Evolutionary conservation across 2,329 filamentous ascomycete species (phyloP).

Genomic region (Apiospora koreana): DNA sequence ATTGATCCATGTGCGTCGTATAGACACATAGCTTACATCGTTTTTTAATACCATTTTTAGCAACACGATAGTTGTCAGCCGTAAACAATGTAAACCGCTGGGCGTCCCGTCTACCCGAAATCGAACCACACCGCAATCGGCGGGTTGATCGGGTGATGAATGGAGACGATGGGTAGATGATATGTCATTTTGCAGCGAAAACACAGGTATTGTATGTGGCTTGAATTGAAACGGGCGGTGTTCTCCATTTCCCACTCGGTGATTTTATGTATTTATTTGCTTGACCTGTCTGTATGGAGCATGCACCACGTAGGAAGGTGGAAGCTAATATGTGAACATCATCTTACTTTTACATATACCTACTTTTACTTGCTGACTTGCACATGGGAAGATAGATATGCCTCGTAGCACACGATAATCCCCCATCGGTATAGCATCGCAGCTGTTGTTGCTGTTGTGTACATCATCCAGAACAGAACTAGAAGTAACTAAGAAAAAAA

Average conservation of each 20-base stretch:
- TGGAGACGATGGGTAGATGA: background rate
- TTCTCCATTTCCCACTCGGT: background rate
- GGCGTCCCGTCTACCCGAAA: background rate
- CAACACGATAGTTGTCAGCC: background rate
- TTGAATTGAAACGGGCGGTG: background rate
- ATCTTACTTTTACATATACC: background rate
- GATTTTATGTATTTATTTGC: background rate
- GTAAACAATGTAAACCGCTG: background rate
- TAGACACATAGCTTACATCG: background rate
- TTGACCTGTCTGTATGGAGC: background rate
- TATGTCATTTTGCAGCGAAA: conserved; percentile 4
- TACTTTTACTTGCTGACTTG: too few species aligned
- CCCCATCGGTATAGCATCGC: background rate
- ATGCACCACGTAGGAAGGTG: background rate
- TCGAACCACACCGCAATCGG: background rate
- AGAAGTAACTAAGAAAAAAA: background rate
- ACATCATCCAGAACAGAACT: background rate
- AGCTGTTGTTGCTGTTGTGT: background rate
- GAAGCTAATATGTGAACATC: background rate
- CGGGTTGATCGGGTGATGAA: background rate
- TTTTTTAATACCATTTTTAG: background rate
- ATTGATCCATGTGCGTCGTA: background rate
- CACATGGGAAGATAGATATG: background rate
- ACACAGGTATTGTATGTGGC: background rate
- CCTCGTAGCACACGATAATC: background rate